Percentiles rank a stretch among this genome's conserved stretches.
Evolutionary conservation across 2,329 filamentous ascomycete genomes (phyloP).

Genomic region (Clonostachys chloroleuca): DNA sequence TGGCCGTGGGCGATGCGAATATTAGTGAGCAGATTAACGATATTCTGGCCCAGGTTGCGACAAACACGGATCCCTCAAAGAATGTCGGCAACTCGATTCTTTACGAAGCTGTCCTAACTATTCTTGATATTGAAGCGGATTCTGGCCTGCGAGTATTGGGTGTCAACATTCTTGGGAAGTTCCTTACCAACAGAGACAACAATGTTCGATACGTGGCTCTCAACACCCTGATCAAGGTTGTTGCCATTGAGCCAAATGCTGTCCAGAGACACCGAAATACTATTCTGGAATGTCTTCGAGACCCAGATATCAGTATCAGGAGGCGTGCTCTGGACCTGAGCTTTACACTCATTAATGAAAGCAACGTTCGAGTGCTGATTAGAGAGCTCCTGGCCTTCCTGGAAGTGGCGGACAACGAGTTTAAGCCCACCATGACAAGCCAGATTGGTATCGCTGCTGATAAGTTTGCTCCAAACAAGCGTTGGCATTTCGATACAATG

Average conservation of each 20-base stretch:
- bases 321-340: constrained; percentile 93
- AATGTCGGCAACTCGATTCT: constrained; percentile 98
- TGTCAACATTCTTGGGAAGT: constrained; percentile 98
- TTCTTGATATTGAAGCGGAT: constrained; percentile 96
- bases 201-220: constrained; percentile 98
- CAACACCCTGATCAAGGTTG: constrained; percentile 96
- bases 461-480: constrained; percentile 91
- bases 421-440: constrained; percentile 97
- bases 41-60: constrained; percentile 94
- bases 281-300: constrained; percentile 90
- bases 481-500: constrained; percentile 99
- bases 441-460: constrained; percentile 98
- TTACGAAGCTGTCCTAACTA: constrained; percentile 95
- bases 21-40: constrained; percentile 98
- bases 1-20: constrained; percentile 79
- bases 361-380: constrained; percentile 90
- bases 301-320: constrained; percentile 97
- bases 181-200: constrained; percentile 97
- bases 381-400: constrained; percentile 91
- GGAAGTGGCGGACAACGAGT: constrained; percentile 96
- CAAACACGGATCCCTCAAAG: constrained; percentile 96
- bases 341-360: constrained; percentile 96
- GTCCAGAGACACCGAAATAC: constrained; percentile 97
- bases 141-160: constrained; percentile 90
- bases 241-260: constrained; percentile 95